Base-by-base conservation (phyloP, 495 filamentous ascomycete genomes). In the Daldinia caldariorum region DNA sequence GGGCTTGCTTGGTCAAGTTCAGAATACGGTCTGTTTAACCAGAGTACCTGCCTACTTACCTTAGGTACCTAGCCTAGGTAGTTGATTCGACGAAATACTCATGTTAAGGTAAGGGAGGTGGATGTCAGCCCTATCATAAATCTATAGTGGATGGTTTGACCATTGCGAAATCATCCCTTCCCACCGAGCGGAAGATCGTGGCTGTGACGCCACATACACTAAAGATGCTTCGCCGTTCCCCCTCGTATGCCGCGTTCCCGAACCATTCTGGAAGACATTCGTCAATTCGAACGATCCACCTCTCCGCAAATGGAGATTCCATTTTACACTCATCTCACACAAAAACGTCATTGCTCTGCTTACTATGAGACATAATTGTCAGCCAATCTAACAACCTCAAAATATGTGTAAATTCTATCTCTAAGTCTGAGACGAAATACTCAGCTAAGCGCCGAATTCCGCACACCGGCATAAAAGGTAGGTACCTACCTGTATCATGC, bases 201-300 rank as follows among this genome's bases (percentile, higher is more conserved):
- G 63, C 63, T 71, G 58, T 71, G 63, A 47, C 53, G 56, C 51
- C 50, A 61, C 57, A 45, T 47, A 31, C 57, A 41, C 14, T 60
- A 61, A 61, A 32, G 39, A 29, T 58, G 35, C 34, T 53, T 38
- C 51, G 34, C 62, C 62, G 50, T 58, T 49, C 12, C 12, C 32
- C 50, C 14, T 18, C 39, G 49, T 61, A 41, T n/a, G 32, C 67
- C 54, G 53, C 58, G 43, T 59, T 55, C 59, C 67, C 58, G 68
- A 66, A 66, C 47, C 50, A 26, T 71, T 71, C 68, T 71, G 53
- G 63, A 71, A 71, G 7, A 71, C 20, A 58, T 61, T 39, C 37
- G 58, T 50, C 39, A 26, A 51, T 26, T 26, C 20, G 12, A 22
- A 22, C 66, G 18, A 50, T 64, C 50, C 58, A 56, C 41, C 49